Base-by-base conservation (phyloP, 805 yeast species). In the Saturnispora zaruensis region DNA sequence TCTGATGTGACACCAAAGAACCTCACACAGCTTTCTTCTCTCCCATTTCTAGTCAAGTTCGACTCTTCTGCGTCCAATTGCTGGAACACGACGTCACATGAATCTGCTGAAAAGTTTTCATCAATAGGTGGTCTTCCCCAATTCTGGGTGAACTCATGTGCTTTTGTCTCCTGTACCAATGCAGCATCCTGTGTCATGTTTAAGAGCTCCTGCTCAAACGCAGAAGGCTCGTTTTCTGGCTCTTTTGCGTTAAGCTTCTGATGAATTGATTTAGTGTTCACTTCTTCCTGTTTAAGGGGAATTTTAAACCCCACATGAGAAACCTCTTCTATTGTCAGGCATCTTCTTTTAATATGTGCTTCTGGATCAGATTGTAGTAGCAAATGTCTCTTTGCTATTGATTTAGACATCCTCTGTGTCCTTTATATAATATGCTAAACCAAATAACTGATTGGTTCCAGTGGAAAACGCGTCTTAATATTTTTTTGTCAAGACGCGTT, bases 51-150 rank as follows among this genome's bases (percentile, higher is more conserved):
- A 4, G 26, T 26, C 7, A 77, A 63, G 26, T 68, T 62, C 3
- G 86, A 77, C 59, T 93, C 99, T 60, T 93, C 98, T 1, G 95
- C 96, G 65, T 93, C 99, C 58, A 93, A 71, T 61, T 93, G 99
- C 66, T 93, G 98, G 64, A 90, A 90, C 1, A 76, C 73, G 25
- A 85, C 73, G 58, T 84, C 89, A 37, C 64, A 61, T 1, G 64
- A 63, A 1, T 59, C 57, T 2, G 83, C 74, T 48, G 75, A 69
- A 54, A 82, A 79, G 40, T 69, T 70, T 7, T 33, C 21, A 2
- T 84, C 78, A 5, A 79, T 58, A 0, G 75, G 71, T 0, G 93
- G 85, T 55, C 91, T 59, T 3, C 49, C 34, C 77, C 80, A 78
- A 5, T 59, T 55, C 45, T 69, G 74, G 45, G 62, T 60, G 41